Evolutionary conservation across 306 rosid genomes (phyloP).

Genomic region (Acacia melanoxylon): DNA sequence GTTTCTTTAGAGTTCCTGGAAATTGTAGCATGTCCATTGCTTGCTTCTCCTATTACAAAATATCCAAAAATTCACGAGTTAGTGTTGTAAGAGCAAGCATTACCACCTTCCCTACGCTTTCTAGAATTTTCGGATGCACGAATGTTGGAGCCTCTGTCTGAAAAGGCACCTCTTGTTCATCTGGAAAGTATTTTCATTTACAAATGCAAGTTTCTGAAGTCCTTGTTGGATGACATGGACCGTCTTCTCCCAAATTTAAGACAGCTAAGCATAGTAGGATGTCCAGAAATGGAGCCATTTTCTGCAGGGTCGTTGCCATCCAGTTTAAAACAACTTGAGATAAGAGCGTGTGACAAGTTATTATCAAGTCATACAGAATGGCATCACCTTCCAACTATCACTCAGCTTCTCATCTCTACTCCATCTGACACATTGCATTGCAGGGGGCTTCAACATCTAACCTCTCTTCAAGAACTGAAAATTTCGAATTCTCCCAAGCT

Average conservation of each 20-base stretch:
- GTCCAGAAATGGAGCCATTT: background rate
- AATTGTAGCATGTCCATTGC: background rate
- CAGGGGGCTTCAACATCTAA: background rate
- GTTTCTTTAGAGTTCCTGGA: background rate
- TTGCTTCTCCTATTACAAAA: background rate
- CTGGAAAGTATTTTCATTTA: no score
- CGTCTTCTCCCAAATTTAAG: background rate
- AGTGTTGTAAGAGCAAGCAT: background rate
- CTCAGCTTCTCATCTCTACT: rapidly evolving
- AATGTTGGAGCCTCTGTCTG: background rate
- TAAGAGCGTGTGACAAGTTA: background rate
- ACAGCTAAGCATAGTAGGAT: rapidly evolving
- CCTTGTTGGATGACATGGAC: background rate
- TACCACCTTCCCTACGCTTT: background rate
- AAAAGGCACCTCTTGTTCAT: background rate
- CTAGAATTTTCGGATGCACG: background rate
- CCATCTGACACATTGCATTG: background rate
- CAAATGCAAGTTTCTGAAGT: no score
- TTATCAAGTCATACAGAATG: background rate
- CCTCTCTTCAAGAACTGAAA: background rate
- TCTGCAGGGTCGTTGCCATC: background rate
- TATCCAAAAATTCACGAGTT: background rate
- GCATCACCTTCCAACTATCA: background rate
- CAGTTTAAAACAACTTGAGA: background rate
- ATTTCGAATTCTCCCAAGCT: background rate